A percentile compares a stretch with the other conserved stretches of the same genome.
phyloP scores from a whole-genome alignment of 2,329 filamentous ascomycete species.

The Exserohilum rostratum region DNA sequence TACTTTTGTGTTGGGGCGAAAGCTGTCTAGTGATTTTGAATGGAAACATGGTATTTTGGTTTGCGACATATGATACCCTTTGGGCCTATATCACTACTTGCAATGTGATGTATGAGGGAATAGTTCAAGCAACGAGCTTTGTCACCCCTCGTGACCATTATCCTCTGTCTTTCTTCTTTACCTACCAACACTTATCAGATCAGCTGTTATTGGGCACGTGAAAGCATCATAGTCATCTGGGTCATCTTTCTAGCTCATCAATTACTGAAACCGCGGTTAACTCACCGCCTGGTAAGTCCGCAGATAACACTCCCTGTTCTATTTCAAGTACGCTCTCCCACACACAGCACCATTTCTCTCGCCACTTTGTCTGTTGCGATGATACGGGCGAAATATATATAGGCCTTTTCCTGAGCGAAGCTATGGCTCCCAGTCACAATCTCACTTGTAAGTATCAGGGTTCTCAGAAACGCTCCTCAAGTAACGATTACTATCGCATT shows the following conservation, averaged over 20 bases:
- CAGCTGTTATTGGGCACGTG: neutral
- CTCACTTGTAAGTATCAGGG: constrained; percentile 2
- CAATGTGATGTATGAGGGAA: neutral
- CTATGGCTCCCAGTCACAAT: constrained; percentile 1
- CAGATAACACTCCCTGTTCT: neutral
- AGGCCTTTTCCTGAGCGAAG: neutral
- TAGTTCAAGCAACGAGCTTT: too few species aligned
- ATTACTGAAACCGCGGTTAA: neutral
- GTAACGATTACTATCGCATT: too few species aligned
- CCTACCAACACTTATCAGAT: too few species aligned
- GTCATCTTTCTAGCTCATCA: neutral
- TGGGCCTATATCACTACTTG: too few species aligned
- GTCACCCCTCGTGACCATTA: too few species aligned
- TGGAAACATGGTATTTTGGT: neutral
- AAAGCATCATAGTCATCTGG: neutral
- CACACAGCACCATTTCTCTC: neutral
- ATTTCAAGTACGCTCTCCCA: neutral
- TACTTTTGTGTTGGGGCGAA: neutral
- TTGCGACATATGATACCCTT: neutral
- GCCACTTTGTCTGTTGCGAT: constrained; percentile 1
- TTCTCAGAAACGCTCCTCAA: neutral
- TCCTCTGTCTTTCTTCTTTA: too few species aligned
- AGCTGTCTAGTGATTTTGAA: neutral
- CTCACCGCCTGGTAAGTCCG: constrained; percentile 3
- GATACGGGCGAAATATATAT: constrained; percentile 1